Conservation (phyloP, 805 yeast genomes). For the Candida krabiensis region DNA sequence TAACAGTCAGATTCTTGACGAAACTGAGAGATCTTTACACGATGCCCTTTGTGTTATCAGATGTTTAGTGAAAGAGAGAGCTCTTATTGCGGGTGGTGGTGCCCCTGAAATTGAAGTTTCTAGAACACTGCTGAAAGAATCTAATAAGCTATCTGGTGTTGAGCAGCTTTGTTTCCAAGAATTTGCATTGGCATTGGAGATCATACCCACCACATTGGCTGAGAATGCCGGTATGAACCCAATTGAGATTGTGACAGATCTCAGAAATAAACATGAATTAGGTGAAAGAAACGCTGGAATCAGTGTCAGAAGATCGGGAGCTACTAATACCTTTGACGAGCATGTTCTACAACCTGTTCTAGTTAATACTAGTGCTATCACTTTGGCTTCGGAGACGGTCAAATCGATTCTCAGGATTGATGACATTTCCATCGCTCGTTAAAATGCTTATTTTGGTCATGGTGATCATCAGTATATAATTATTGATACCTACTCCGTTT, state of each 20-base stretch:
- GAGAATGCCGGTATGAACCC: slow-evolving; percentile 95
- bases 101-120: slow-evolving; percentile 95
- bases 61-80: slow-evolving; percentile 84
- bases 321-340: slow-evolving; percentile 87
- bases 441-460: too few species aligned
- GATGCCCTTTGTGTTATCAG: slow-evolving; percentile 95
- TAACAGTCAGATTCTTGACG: slow-evolving; percentile 85
- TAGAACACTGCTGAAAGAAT: slow-evolving; percentile 67
- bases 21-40: slow-evolving; percentile 94
- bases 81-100: slow-evolving; percentile 97
- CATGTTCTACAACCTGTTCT: slow-evolving; percentile 95
- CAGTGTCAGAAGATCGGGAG: slow-evolving; percentile 89
- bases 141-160: slow-evolving; percentile 73
- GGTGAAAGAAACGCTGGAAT: slow-evolving; percentile 96
- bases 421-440: slow-evolving; percentile 91
- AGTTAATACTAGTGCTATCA: slow-evolving; percentile 91
- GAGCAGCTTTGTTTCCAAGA: slow-evolving; percentile 91
- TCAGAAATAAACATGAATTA: slow-evolving; percentile 84
- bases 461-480: too few species aligned
- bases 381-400: slow-evolving; percentile 94
- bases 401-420: slow-evolving; percentile 95
- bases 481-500: too few species aligned
- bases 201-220: slow-evolving; percentile 90
- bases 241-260: slow-evolving; percentile 86
- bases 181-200: slow-evolving; percentile 88